These are phyloP conservation scores for Aspergillus sp. DNA, from an alignment of 2,329 filamentous ascomycete genomes.

Conservation along the genomic window DNA sequence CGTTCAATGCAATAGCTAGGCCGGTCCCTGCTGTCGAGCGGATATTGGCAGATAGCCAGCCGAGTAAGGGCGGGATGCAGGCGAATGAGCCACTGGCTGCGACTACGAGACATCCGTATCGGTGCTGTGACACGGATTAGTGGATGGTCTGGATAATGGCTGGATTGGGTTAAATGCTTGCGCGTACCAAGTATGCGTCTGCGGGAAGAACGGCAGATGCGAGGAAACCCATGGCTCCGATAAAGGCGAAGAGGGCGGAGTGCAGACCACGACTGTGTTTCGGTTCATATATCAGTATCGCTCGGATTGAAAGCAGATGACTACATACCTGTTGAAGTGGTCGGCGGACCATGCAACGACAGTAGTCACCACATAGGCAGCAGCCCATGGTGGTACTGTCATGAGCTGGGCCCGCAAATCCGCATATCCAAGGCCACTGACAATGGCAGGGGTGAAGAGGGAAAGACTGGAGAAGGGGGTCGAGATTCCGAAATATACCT, in stretches of 20 bases:
- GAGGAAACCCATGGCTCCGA: slow-evolving; percentile 61
- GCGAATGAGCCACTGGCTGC: slow-evolving; percentile 67
- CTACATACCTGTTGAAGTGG: slow-evolving; percentile 41
- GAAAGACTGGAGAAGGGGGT: slow-evolving; percentile 62
- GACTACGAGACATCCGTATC: slow-evolving; percentile 72
- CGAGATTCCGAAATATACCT: slow-evolving; percentile 55
- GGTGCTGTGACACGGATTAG: slow-evolving; percentile 33
- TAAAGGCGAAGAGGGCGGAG: slow-evolving; percentile 51
- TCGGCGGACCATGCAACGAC: slow-evolving; percentile 63
- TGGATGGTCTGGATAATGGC: not conserved
- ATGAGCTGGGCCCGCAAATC: slow-evolving; percentile 64
- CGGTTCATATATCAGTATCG: slow-evolving; percentile 22
- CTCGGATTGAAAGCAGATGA: slow-evolving; percentile 12
- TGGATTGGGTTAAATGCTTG: not conserved
- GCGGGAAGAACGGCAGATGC: slow-evolving; percentile 65
- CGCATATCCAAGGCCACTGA: slow-evolving; percentile 58
- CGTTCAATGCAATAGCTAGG: slow-evolving; percentile 69
- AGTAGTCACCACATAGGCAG: slow-evolving; percentile 57
- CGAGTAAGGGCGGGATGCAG: slow-evolving; percentile 68
- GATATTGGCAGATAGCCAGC: slow-evolving; percentile 71
- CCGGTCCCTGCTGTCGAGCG: slow-evolving; percentile 66
- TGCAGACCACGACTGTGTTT: slow-evolving; percentile 50
- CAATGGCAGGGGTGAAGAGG: slow-evolving; percentile 65
- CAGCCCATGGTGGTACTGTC: slow-evolving; percentile 66
- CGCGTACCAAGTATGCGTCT: slow-evolving; percentile 53